A percentile compares a stretch with the other conserved stretches of the same genome.
These are phyloP conservation scores for Tuber magnatum DNA, from an alignment of 495 filamentous ascomycete genomes.

Conservation along the genomic window DNA sequence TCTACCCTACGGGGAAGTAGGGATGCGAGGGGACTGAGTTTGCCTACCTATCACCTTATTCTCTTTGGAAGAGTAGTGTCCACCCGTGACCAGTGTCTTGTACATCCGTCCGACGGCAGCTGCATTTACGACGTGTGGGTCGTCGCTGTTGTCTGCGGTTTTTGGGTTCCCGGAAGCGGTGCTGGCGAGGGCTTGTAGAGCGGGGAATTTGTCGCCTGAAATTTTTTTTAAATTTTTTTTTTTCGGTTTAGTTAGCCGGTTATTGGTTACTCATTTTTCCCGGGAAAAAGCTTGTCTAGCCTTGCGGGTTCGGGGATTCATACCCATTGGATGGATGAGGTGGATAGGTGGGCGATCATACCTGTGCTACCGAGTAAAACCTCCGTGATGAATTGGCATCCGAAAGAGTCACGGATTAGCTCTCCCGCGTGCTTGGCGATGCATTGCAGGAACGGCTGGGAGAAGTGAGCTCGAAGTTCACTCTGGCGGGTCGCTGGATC, in stretches of 20 bases:
- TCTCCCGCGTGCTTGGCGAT: constrained; percentile 60
- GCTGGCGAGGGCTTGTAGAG: constrained; percentile 62
- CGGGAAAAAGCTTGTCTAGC: constrained; percentile 17
- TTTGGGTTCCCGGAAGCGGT: constrained; percentile 55
- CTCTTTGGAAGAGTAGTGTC: constrained; percentile 64
- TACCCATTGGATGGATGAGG: neutral
- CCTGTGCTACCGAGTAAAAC: constrained; percentile 66
- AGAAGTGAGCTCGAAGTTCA: constrained; percentile 65
- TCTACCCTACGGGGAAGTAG: neutral
- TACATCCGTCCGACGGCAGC: constrained; percentile 74
- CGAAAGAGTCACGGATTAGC: constrained; percentile 66
- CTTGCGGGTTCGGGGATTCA: neutral
- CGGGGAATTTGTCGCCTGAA: constrained; percentile 57
- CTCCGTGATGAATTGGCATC: constrained; percentile 77
- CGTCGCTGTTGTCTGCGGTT: constrained; percentile 43
- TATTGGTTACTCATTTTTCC: neutral
- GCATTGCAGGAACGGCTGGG: constrained; percentile 59
- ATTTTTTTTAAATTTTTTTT: neutral
- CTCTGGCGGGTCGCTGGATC: constrained; percentile 64
- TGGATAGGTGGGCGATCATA: constrained; percentile 14
- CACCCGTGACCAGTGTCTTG: constrained; percentile 80
- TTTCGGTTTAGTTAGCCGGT: neutral
- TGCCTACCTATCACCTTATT: constrained; percentile 54
- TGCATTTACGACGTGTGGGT: constrained; percentile 52
- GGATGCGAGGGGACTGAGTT: constrained; percentile 2